Base-by-base conservation (phyloP, 768 basidiomycete species). In the Royoungia palumana region DNA sequence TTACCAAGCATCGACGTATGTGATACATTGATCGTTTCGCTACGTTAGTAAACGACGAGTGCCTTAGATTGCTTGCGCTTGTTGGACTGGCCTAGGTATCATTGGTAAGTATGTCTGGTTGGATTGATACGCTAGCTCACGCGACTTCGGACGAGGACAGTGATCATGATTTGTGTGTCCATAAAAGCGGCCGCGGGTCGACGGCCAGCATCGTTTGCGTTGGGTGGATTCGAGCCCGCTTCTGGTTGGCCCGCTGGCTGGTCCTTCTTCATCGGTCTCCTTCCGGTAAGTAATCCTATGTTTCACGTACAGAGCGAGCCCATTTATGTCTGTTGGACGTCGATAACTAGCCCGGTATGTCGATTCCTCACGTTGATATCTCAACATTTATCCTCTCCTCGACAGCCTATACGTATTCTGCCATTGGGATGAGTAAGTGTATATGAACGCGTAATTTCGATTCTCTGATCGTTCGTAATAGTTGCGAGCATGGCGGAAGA, bases 401-500 rank as follows among this genome's bases (percentile, higher is more conserved):
- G 22, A 38, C 47, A 62, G 77, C 82, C 0, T 86, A 83, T 49
- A 78, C 77, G 0, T 80, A 74, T 50, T 59, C 82, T 30, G 81
- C 76, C 14, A 77, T 79, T 51, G 83, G 83, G 48, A 85, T 84
- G 81, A 79, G 79, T 80, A 52, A 48, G 68, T 55, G 30, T 3
- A 32, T 13, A 39, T 34, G 21, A 6, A 17, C 51, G 25, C 30
- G 8, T 24, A 25, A 35, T 52, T 24, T 24, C 19, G 21, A 12
- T 44, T 28, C 8, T 41, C 46, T 50, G 42, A 64, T 13, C 19
- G 2, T 22, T 40, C 39, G 46, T 3, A 19, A 28, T 41, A 82
- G 79, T 84, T 34, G 72, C 82, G 14, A 82, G 78, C 53, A 79
- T 86, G 78, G 79, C 82, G 3, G 84, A 85, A 59, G 83, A 86